Evolutionary conservation across 2,329 filamentous ascomycete genomes (phyloP), one percentile per base, ranked within the genome.

Genomic region (Diaporthe amygdali): DNA sequence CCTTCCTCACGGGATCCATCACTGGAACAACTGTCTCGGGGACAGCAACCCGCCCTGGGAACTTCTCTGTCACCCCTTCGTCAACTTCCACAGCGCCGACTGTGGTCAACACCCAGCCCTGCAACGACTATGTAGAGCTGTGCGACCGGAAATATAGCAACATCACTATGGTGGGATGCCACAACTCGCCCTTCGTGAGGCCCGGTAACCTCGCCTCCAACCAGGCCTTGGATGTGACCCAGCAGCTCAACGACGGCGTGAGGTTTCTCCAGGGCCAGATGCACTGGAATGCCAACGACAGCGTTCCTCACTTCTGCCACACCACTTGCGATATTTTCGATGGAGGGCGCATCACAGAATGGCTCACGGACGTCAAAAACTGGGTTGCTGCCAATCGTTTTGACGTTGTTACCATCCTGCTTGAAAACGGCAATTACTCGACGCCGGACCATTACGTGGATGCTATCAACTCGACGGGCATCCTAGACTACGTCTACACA

Each of bases 321-420:
- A 94, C 93, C 1, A 91, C 88, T 55, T 98, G 95, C 82, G 89
- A 94, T 74, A 84, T 97, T 3, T 88, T 97, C 39, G 92, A 97
- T 75, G 93, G 89, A 2, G 95, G 96, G 0, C 91, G 93, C 9
- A 92, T 96, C 64, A 90, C 92, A 68, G 84, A 89, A 52, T 96
- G 94, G 84, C 89, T 98, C 41, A 84, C 84, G 8, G 86, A 85
- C 0, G 92, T 97, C 15, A 86, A 86, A 44, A 80, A 84, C 52
- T 98, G 95, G 95, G 90, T 98, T 2, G 86, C 88, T 8, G 76
- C 78, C 0, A 91, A 98, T 76, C 95, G 94, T 0, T 96, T 94
- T 82, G 95, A 98, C 74, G 93, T 98, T 1, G 89, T 98, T 32
- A 95, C 94, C 1, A 91, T 98, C 74, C 85, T 98, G 22, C 91